Base-by-base conservation (phyloP, 352 stramenopile species). In the Pythium aristosporum region DNA sequence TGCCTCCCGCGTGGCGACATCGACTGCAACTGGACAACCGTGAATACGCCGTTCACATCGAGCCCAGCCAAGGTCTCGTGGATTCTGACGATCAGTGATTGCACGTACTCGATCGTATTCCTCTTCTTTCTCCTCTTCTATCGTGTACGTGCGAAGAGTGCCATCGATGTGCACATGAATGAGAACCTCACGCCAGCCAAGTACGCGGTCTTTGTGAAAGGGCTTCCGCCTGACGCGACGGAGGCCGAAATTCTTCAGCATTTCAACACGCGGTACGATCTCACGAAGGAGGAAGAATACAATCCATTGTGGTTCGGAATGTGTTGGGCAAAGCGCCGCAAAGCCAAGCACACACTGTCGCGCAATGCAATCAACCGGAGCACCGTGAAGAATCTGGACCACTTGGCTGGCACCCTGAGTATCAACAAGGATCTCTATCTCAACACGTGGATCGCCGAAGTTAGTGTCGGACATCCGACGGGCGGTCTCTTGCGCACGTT, bases 171-270 rank as follows among this genome's bases (percentile, higher is more conserved):
- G 4, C 80, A 92, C 44, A 69, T 85, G 66, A 83, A 82, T n/a
- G 83, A 94, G 67, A 88, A 94, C 57, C 62, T 91, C 2, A 94
- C 85, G 18, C 85, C 85, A 0, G 81, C 77, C 28, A 94, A 95
- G 55, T 96, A 92, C 60, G 73, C 88, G 0, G 71, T 96, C 21
- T 92, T 76, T 44, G 85, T 95, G 6, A 70, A 76, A 32, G 87
- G 85, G 3, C 65, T 96, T 3, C 88, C 88, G 2, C 41, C 66
- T 0, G 78, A 96, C 55, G 80, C 87, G 2, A 93, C 75, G 0
- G 66, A 85, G 11, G 53, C 58, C 0, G 87, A 96, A 54, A 79
- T 96, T 25, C 56, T 90, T 5, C 60, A 82, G 8, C 87, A 96
- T 54, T 96, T 96, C 56, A 91, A 91, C 42, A 42, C 54, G 0